A percentile compares a stretch with the other conserved stretches of the same genome.
Conservation (phyloP, 495 filamentous ascomycete species). For the Talaromyces proteolyticus region DNA sequence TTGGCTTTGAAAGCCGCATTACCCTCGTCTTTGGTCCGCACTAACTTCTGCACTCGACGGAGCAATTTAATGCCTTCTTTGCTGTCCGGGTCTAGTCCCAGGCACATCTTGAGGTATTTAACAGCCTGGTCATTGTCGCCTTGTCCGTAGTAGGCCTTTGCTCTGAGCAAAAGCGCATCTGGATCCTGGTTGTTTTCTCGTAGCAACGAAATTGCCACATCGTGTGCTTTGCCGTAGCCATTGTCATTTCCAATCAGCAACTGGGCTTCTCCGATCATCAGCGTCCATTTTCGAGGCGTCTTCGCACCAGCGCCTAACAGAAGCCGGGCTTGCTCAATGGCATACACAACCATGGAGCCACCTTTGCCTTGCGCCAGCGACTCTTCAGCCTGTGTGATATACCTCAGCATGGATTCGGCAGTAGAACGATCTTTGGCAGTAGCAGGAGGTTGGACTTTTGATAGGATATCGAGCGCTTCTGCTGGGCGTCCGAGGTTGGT, state of each 20-base stretch:
- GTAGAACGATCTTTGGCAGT: conserved; percentile 75
- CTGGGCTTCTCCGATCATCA: conserved; percentile 91
- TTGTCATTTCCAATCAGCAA: conserved; percentile 89
- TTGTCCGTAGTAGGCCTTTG: conserved; percentile 79
- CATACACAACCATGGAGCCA: conserved; percentile 88
- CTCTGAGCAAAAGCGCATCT: conserved; percentile 86
- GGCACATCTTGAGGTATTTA: conserved; percentile 85
- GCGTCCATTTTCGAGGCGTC: conserved; percentile 84
- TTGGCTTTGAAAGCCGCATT: conserved; percentile 85
- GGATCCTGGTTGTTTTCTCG: conserved; percentile 85
- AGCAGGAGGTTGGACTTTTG: conserved; percentile 54
- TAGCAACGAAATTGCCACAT: conserved; percentile 80
- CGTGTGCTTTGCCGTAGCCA: conserved; percentile 84
- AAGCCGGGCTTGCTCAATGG: conserved; percentile 81
- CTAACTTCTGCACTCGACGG: conserved; percentile 82
- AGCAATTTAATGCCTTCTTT: conserved; percentile 78
- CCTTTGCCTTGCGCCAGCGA: conserved; percentile 62
- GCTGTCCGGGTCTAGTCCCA: conserved; percentile 89
- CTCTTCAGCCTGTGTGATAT: conserved; percentile 75
- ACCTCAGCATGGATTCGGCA: conserved; percentile 76
- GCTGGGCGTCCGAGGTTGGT: conserved; percentile 77
- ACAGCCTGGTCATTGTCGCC: conserved; percentile 94
- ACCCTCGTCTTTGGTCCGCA: conserved; percentile 88
- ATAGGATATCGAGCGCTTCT: conserved; percentile 80
- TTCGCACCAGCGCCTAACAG: conserved; percentile 65